Base-by-base conservation (phyloP, 768 basidiomycete species). In the Leccinum fibrillosum region DNA sequence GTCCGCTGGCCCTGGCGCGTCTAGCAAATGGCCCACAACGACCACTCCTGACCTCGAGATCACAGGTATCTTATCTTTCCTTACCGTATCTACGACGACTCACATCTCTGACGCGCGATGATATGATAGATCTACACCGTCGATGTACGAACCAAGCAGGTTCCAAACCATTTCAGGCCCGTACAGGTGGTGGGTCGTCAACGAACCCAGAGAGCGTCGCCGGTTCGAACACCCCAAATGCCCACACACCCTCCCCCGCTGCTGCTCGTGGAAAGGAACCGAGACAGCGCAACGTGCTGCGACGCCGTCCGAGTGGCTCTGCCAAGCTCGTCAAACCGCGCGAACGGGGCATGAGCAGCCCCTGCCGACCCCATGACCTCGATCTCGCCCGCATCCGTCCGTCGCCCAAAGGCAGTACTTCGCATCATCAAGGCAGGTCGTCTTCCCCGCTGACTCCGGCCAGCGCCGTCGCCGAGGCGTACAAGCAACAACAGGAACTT, bases 391-490 rank as follows among this genome's bases (percentile, higher is more conserved):
- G 2, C 19, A 53, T 39, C 8, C 39, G 30, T 30, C 49, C 34
- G 9, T 28, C 44, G 3, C 49, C 51, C 13, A 56, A 54, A 12
- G 54, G 55, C 0, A 13, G 30, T 39, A 44, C 10, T 11, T 56
- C 54, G 3, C 54, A 44, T 44, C 42, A 32, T 12, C 42, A 13
- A 6, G 47, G 6, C 25, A 21, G 28, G 6, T 1, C 26, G 4
- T 13, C 58, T 54, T 53, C 56, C 30, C 26, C 66, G 7, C 69
- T 81, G 23, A 82, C 82, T 1, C 80, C 82, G 2, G 79, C 80
- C 0, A 73, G 76, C 1, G 77, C 76, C 1, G 76, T 82, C 35
- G 78, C 72, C 3, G 75, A 75, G 35, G 79, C 80, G 10, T 83
- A 83, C 65, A 81, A 79, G 42, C 42, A 44, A 65, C 75, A 76